Conservation (phyloP, 441 rosid genomes). For the Daphne laureola region DNA sequence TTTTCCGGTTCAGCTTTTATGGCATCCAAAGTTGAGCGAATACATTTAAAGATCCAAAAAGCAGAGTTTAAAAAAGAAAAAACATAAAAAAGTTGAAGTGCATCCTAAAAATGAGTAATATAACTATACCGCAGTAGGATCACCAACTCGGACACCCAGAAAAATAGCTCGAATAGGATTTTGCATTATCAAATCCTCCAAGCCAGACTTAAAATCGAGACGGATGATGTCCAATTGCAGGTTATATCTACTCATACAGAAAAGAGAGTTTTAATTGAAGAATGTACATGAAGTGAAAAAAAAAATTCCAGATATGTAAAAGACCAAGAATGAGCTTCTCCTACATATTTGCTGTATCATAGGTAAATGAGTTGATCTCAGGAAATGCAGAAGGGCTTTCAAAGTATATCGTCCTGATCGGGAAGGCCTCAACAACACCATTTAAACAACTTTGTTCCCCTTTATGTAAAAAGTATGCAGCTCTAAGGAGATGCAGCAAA, state of each 20-base stretch:
- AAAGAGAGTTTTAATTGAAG: constrained; percentile 16
- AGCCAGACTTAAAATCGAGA: constrained; percentile 91
- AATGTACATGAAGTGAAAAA: constrained; percentile 4
- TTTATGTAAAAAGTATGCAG: constrained; percentile 80
- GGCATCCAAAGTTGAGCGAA: constrained; percentile 8
- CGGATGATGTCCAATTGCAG: constrained; percentile 76
- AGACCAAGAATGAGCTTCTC: constrained; percentile 14
- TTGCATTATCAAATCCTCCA: constrained; percentile 73
- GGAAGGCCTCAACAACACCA: constrained; percentile 55
- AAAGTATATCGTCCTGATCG: constrained; percentile 87
- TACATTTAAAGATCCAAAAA: neutral
- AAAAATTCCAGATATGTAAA: neutral
- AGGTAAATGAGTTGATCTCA: constrained; percentile 88
- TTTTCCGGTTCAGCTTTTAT: constrained; percentile 10
- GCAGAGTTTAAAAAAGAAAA: constrained; percentile 4
- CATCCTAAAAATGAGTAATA: constrained; percentile 10
- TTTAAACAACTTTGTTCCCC: constrained; percentile 47
- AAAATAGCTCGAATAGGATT: constrained; percentile 91
- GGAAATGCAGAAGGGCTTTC: constrained; percentile 84
- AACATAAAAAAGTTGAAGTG: neutral
- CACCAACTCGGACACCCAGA: constrained; percentile 98
- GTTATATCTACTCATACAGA: constrained; percentile 58
- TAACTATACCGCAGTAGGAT: constrained; percentile 91
- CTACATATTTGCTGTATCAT: constrained; percentile 74
- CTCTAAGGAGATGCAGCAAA: constrained; percentile 90